phyloP scores from a whole-genome alignment of 106 monocot genomes.

The Acorus gramineus region DNA sequence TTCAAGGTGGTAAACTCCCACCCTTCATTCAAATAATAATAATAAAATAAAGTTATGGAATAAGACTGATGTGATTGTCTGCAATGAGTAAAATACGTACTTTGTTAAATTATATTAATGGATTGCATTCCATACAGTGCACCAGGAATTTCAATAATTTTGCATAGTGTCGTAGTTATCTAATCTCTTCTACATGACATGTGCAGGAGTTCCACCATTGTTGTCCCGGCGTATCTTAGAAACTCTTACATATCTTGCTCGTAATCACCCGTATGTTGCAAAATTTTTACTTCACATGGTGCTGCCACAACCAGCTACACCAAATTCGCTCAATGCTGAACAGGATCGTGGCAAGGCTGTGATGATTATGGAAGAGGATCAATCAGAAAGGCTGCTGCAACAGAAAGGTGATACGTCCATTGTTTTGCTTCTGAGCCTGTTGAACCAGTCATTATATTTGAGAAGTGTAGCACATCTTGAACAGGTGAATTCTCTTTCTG shows the following conservation, averaged over 20 bases:
- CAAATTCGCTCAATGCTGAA: conserved; percentile 11
- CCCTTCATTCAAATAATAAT: too few relatives aligned
- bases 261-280: conserved; percentile 79
- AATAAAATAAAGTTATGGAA: too few relatives aligned
- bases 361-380: conserved; percentile 56
- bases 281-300: conserved; percentile 80
- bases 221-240: conserved; percentile 85
- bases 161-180: too few relatives aligned
- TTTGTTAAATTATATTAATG: too few relatives aligned
- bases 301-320: conserved; percentile 24
- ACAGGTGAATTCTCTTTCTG: conserved; percentile 34
- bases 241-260: conserved; percentile 81
- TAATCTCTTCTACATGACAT: background rate
- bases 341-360: conserved; percentile 75
- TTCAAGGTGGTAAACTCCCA: too few relatives aligned
- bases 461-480: conserved; percentile 98
- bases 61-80: too few relatives aligned
- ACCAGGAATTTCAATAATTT: too few relatives aligned
- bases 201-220: conserved; percentile 82
- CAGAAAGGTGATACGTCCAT: conserved; percentile 35
- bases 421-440: conserved; percentile 67
- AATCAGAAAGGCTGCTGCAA: conserved; percentile 13
- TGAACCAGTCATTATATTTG: conserved; percentile 91
- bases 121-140: too few relatives aligned
- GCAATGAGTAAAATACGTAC: too few relatives aligned